These are phyloP conservation scores for Apiospora aurea DNA, from an alignment of 2,329 filamentous ascomycete species.

Conservation along the genomic window DNA sequence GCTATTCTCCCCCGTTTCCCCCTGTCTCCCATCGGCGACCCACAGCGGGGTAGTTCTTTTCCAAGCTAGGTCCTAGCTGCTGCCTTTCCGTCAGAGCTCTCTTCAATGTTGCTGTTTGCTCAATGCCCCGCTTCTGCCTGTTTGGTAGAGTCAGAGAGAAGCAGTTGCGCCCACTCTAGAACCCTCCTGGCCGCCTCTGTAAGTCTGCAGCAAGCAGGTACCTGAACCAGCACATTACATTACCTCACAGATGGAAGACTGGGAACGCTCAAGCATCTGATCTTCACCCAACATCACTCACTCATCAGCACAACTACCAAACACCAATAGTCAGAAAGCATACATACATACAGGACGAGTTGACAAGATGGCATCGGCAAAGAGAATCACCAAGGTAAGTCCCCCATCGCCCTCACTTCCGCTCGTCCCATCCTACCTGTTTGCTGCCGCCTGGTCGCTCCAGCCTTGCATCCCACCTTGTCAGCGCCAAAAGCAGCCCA, in stretches of 20 bases:
- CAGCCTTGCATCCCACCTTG: slow-evolving; percentile 34
- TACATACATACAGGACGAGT: neutral
- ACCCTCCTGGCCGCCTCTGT: neutral
- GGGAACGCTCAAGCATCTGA: neutral
- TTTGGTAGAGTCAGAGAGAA: neutral
- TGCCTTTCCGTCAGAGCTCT: neutral
- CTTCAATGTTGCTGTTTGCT: neutral
- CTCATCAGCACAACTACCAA: neutral
- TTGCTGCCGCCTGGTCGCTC: slow-evolving; percentile 26
- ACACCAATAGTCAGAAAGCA: neutral
- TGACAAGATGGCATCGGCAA: slow-evolving; percentile 39
- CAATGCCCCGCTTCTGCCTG: slow-evolving; percentile 2
- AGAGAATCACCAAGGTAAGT: slow-evolving; percentile 42
- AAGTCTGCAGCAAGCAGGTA: neutral
- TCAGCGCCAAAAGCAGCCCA: neutral
- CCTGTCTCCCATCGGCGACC: neutral
- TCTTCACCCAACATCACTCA: neutral
- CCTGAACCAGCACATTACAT: neutral
- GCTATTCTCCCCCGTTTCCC: neutral
- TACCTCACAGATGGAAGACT: neutral
- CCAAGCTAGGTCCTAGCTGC: neutral
- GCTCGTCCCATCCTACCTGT: slow-evolving; percentile 28
- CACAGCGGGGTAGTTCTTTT: slow-evolving; percentile 18
- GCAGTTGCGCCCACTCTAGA: neutral
- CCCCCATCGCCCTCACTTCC: neutral